Conservation (phyloP, 331 rosid species). For the Cucumis variabilis region DNA sequence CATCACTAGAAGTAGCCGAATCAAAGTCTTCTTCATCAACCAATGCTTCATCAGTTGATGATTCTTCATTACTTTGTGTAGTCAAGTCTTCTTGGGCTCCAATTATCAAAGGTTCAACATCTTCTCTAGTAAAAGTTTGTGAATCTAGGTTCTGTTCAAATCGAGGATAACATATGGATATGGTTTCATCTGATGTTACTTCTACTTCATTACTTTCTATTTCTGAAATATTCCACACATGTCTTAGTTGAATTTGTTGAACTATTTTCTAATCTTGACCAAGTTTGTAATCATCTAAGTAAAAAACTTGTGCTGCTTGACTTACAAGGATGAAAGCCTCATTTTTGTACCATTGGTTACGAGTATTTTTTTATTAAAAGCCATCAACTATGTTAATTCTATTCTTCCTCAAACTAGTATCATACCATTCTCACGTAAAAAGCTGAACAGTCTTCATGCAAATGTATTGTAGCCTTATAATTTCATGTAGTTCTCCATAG, state of each 20-base stretch:
- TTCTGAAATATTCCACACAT: slow-evolving; percentile 15
- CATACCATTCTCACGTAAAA: background rate
- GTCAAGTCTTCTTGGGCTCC: too few species aligned
- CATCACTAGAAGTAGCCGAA: too few species aligned
- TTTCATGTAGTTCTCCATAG: background rate
- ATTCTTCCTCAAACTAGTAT: background rate
- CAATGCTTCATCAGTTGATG: background rate
- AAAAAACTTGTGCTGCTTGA: background rate
- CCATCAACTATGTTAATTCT: background rate
- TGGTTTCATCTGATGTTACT: background rate
- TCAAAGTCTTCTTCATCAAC: background rate
- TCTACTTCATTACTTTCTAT: background rate
- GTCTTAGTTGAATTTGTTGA: background rate
- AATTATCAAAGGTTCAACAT: too few species aligned
- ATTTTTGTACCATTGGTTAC: background rate
- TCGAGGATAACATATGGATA: too few species aligned
- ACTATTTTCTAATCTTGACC: background rate
- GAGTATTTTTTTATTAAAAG: background rate
- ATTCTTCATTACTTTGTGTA: background rate
- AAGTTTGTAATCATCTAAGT: background rate
- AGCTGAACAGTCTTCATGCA: background rate
- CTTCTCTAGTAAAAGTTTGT: too few species aligned
- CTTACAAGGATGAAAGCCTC: background rate
- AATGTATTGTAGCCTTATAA: background rate
- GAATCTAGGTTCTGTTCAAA: too few species aligned